Evolutionary conservation across 768 basidiomycete species (phyloP).

Genomic region (Kwoniella pini): DNA sequence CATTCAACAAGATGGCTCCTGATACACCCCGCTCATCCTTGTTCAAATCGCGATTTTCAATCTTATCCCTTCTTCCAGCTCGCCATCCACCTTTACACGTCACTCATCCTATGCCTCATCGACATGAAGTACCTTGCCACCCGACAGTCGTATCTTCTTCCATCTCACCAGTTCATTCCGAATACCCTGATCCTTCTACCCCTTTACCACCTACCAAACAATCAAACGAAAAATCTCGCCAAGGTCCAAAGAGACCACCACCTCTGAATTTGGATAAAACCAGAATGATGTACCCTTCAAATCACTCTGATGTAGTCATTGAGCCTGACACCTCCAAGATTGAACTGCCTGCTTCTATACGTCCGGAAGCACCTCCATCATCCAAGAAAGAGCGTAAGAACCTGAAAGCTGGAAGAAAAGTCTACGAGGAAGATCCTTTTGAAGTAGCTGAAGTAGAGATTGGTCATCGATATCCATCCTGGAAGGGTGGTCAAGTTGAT

Average conservation of each 20-base stretch:
- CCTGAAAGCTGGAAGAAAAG: conserved; percentile 13
- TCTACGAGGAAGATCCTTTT: conserved; percentile 34
- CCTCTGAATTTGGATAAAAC: conserved; percentile 25
- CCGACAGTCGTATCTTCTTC: conserved; percentile 10
- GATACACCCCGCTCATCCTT: conserved; percentile 6
- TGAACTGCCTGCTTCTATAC: conserved; percentile 2
- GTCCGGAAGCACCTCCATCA: background rate
- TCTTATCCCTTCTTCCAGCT: conserved; percentile 43
- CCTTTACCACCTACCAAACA: conserved; percentile 3
- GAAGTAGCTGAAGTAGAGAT: conserved; percentile 37
- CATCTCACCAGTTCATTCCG: conserved; percentile 27
- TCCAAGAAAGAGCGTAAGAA: conserved; percentile 2
- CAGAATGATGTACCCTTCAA: conserved; percentile 22
- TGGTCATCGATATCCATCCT: conserved; percentile 46
- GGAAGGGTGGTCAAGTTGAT: conserved; percentile 46
- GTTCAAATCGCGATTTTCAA: conserved; percentile 48
- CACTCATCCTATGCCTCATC: conserved; percentile 26
- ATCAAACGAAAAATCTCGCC: background rate
- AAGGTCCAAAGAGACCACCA: conserved; percentile 15
- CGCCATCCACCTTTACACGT: conserved; percentile 44
- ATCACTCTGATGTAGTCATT: conserved; percentile 9
- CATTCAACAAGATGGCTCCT: background rate
- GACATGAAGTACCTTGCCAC: conserved; percentile 6
- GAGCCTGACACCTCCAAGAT: conserved; percentile 9
- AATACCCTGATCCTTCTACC: conserved; percentile 26